phyloP scores from a whole-genome alignment of 73 alveolate species.

The Paramecium caudatum region DNA sequence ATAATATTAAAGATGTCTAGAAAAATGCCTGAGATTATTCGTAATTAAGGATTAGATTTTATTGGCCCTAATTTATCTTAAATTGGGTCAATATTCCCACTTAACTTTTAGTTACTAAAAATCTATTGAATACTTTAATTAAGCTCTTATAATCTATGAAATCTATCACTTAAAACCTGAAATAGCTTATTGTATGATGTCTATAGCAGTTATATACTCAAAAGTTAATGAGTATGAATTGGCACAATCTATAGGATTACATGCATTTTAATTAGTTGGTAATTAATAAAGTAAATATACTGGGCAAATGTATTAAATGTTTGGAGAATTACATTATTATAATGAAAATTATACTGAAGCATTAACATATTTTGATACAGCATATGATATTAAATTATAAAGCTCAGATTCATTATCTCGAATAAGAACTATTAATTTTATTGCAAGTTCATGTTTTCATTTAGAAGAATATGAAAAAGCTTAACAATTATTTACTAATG shows the following conservation, averaged over 20 bases:
- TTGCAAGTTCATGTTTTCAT: slow-evolving; percentile 42
- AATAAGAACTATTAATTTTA: not conserved
- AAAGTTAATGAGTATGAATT: slow-evolving; percentile 1
- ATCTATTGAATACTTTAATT: slow-evolving; percentile 33
- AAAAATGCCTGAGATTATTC: slow-evolving; percentile 52
- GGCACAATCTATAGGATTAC: not conserved
- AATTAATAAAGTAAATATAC: not conserved
- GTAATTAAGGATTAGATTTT: slow-evolving; percentile 26
- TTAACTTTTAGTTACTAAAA: slow-evolving; percentile 5
- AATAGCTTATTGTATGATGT: not conserved
- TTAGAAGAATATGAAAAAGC: slow-evolving; percentile 46
- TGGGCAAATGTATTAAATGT: not conserved
- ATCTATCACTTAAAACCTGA: not conserved
- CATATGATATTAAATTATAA: not conserved
- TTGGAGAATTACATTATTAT: slow-evolving; percentile 1
- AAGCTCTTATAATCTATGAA: slow-evolving; percentile 15
- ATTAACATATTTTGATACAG: slow-evolving; percentile 22
- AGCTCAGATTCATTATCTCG: not conserved
- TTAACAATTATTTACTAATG: not conserved
- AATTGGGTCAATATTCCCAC: not conserved
- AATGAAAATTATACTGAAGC: slow-evolving; percentile 37
- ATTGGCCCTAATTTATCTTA: slow-evolving; percentile 20
- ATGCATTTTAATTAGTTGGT: not conserved
- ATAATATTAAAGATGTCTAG: not conserved
- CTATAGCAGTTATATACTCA: not conserved